These are phyloP conservation scores for Flammula alnicola DNA, from an alignment of 1,284 basidiomycete species.

Conservation along the genomic window DNA sequence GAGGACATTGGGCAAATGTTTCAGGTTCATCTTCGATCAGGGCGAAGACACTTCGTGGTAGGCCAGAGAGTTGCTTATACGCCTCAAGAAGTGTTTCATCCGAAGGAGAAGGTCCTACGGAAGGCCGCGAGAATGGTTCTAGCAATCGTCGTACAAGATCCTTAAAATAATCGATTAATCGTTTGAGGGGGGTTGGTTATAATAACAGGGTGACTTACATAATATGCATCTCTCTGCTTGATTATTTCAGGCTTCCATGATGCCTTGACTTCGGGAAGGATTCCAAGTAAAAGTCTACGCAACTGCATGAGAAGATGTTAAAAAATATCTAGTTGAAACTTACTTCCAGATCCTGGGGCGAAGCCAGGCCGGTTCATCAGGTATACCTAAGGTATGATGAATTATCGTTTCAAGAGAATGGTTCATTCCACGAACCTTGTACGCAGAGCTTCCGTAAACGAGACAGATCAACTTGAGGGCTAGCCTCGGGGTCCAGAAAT, in stretches of 20 bases:
- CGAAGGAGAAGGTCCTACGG: slow-evolving; percentile 43
- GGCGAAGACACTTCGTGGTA: slow-evolving; percentile 56
- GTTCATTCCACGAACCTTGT: slow-evolving; percentile 42
- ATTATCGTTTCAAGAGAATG: neutral
- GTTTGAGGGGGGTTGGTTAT: neutral
- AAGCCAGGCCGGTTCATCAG: slow-evolving; percentile 72
- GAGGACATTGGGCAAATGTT: slow-evolving; percentile 47
- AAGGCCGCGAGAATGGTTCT: slow-evolving; percentile 53
- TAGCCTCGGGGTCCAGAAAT: slow-evolving; percentile 54
- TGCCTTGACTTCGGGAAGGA: slow-evolving; percentile 58
- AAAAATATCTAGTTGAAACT: slow-evolving; percentile 28
- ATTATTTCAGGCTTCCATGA: slow-evolving; percentile 60
- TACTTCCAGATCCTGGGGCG: slow-evolving; percentile 77
- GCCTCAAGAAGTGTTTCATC: slow-evolving; percentile 57
- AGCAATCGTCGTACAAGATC: slow-evolving; percentile 70
- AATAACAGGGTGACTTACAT: slow-evolving; percentile 48
- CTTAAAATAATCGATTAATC: slow-evolving; percentile 37
- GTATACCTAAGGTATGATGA: slow-evolving; percentile 54
- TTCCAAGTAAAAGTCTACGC: slow-evolving; percentile 65
- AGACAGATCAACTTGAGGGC: slow-evolving; percentile 59
- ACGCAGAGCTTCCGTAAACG: slow-evolving; percentile 58
- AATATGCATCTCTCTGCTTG: slow-evolving; percentile 71
- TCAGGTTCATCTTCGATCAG: slow-evolving; percentile 60
- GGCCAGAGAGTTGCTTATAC: slow-evolving; percentile 59
- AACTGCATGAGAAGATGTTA: slow-evolving; percentile 8